Percentiles rank a stretch among this genome's conserved stretches.
phyloP scores from a whole-genome alignment of 805 yeast species.

The Candida andamanensis region DNA sequence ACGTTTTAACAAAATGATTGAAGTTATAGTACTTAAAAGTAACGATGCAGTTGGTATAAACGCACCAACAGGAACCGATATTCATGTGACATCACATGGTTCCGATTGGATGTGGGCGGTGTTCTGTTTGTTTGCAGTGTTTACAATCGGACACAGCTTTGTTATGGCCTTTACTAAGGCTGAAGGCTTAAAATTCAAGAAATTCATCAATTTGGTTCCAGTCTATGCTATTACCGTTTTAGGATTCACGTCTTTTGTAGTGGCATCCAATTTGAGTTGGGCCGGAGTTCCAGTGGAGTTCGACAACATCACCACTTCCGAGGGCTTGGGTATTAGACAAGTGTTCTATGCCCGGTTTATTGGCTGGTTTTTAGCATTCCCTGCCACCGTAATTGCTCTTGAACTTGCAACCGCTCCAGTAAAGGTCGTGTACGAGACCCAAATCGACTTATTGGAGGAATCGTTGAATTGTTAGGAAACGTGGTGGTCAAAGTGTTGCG shows the following conservation, averaged over 20 bases:
- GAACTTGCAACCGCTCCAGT: slow-evolving; percentile 25
- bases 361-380: slow-evolving; percentile 56
- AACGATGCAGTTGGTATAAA: slow-evolving; percentile 42
- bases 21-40: no score
- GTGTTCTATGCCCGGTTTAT: slow-evolving; percentile 52
- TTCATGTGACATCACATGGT: slow-evolving; percentile 52
- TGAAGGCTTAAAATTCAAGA: slow-evolving; percentile 22
- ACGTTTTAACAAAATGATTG: no score
- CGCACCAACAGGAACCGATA: slow-evolving; percentile 37
- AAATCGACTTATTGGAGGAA: slow-evolving; percentile 21
- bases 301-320: slow-evolving; percentile 36
- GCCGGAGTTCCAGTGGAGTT: slow-evolving; percentile 44
- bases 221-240: slow-evolving; percentile 36
- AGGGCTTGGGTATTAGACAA: slow-evolving; percentile 38
- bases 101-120: slow-evolving; percentile 68
- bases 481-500: slow-evolving; percentile 40
- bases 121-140: slow-evolving; percentile 42
- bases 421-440: slow-evolving; percentile 25
- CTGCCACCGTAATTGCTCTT: slow-evolving; percentile 32
- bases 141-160: slow-evolving; percentile 25
- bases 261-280: slow-evolving; percentile 58
- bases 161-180: slow-evolving; percentile 21
- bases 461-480: slow-evolving; percentile 30
- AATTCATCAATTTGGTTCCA: slow-evolving; percentile 37
- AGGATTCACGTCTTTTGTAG: slow-evolving; percentile 48